Base-by-base conservation (phyloP, 179 eudicot genomes). In the Carnegiea gigantea region DNA sequence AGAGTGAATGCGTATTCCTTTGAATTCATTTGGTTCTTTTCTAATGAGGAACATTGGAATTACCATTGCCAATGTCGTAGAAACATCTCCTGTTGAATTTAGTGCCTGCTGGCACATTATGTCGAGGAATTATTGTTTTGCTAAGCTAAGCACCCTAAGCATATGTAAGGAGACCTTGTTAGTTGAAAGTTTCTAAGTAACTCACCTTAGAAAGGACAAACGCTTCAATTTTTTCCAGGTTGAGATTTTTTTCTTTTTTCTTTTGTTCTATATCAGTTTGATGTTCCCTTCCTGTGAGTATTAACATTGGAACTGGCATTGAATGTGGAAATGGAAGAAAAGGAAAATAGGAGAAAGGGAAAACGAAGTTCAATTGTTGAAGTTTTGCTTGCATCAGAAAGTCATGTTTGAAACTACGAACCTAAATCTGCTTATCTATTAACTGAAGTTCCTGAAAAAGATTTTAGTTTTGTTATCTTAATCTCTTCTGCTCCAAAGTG, bases 351-450 rank as follows among this genome's bases (percentile, higher is more conserved):
- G 33, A 38, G 0, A 44, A 40, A 2, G 26, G 12, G 2, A 71
- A 24, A n/a, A 51, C 57, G 46, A 44, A 73, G 28, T 3, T 44
- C 23, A 38, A 43, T 38, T 38, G 24, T 21, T 43, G 28, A 9
- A 43, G 14, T n/a, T 28, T 67, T 40, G 75, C 75, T 72, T 72
- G 75, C 75, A 72, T 73, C 33, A 44, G 30, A 21, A 73, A 73
- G 23, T 14, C 76, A 73, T 44, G n/a, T 40, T 9, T 46, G 57
- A 36, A 44, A 44, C 30, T 44, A 46, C 18, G 26, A 9, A 73
- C 18, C 30, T 5, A 57, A 57, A 43, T 5, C 48, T 67, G 71
- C 2, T 14, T 67, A 67, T 17, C 33, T 12, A 67, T 24, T 14
- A 67, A 28, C 71, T 67, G 3, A 67, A 28, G 40, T 67, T 67